Conservation (phyloP, 2,329 filamentous ascomycete species). For the Trichoderma sp. region DNA sequence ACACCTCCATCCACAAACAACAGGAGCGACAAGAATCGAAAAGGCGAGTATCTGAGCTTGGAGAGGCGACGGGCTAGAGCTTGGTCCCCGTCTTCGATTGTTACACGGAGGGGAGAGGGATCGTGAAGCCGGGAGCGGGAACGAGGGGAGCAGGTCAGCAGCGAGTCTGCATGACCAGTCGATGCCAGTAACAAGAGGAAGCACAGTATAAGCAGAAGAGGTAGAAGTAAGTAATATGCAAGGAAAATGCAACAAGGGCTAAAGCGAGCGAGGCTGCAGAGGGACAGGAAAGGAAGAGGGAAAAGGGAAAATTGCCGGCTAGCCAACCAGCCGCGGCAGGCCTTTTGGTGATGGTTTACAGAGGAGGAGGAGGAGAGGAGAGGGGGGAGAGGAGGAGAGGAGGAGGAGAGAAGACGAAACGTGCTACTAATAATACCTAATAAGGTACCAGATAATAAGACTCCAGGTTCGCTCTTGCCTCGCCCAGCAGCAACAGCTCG, state of each 20-base stretch:
- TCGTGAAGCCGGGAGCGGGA: constrained; percentile 3
- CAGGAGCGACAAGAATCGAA: neutral
- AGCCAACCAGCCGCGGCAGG: constrained; percentile 21
- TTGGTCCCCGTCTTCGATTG: neutral
- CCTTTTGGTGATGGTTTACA: constrained; percentile 22
- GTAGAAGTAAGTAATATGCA: neutral
- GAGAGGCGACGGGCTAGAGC: neutral
- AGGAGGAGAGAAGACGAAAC: constrained; percentile 23
- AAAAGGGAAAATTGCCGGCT: constrained; percentile 12
- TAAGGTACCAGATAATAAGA: no score
- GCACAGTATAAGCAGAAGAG: neutral
- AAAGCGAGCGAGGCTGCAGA: neutral
- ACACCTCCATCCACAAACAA: constrained; percentile 1
- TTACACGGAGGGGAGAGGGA: neutral
- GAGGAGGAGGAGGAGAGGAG: constrained; percentile 6
- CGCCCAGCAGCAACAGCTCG: constrained; percentile 22
- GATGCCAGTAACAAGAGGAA: neutral
- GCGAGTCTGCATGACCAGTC: neutral
- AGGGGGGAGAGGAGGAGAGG: constrained; percentile 10
- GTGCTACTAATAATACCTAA: constrained; percentile 7
- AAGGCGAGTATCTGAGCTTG: constrained; percentile 7
- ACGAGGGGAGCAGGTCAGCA: constrained; percentile 3
- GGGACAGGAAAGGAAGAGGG: neutral
- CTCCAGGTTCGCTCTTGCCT: neutral
- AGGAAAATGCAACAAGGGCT: neutral